Percentiles rank a stretch among this genome's conserved stretches.
Evolutionary conservation across 495 filamentous ascomycete genomes (phyloP).

Genomic region (Stereocaulon alpinum): DNA sequence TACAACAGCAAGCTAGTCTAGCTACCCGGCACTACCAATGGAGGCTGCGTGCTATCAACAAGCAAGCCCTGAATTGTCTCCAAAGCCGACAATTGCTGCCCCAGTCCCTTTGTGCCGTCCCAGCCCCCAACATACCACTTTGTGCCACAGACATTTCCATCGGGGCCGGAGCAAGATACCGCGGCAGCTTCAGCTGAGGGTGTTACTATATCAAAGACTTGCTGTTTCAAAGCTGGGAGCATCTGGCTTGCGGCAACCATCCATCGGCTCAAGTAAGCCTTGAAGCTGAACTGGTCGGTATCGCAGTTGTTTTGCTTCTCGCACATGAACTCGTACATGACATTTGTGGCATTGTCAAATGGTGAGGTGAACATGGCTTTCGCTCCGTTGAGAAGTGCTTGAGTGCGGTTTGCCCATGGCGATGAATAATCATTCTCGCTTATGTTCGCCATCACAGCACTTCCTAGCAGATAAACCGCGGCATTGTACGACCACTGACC

Average conservation of each 20-base stretch:
- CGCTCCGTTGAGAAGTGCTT: conserved; percentile 44
- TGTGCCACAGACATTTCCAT: conserved; percentile 41
- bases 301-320: conserved; percentile 56
- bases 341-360: conserved; percentile 25
- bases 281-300: conserved; percentile 63
- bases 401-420: conserved; percentile 47
- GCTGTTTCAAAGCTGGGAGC: conserved; percentile 48
- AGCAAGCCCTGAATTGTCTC: conserved; percentile 48
- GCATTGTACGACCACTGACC: conserved; percentile 72
- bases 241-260: conserved; percentile 55
- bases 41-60: conserved; percentile 4
- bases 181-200: conserved; percentile 52
- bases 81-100: conserved; percentile 62
- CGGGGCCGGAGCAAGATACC: conserved; percentile 43
- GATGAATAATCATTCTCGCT: conserved; percentile 18
- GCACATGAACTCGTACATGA: conserved; percentile 61
- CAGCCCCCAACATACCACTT: conserved; percentile 39
- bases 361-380: conserved; percentile 44
- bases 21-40: not conserved
- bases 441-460: conserved; percentile 68
- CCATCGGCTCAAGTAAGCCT: conserved; percentile 64
- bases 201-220: conserved; percentile 46
- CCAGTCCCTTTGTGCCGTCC: conserved; percentile 40
- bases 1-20: not conserved
- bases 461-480: conserved; percentile 61